Conservation (phyloP, 768 basidiomycete genomes). For the Lentinula detonsa region DNA sequence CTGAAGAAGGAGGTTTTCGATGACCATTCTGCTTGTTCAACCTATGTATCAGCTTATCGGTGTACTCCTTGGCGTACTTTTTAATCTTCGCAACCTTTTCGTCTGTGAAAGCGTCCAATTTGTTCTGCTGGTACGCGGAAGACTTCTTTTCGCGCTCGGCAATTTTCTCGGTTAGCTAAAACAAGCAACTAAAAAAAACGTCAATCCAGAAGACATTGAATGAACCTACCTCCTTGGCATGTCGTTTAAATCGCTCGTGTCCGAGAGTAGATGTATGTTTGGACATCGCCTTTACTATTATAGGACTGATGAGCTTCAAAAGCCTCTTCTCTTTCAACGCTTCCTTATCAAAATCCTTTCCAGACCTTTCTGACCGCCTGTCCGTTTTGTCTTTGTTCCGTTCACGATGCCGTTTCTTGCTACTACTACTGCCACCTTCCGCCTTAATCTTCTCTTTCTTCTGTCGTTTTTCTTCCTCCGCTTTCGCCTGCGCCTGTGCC, state of each 20-base stretch:
- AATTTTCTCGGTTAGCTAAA: slow-evolving; percentile 77
- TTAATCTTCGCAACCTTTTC: slow-evolving; percentile 90
- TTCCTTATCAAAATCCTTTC: slow-evolving; percentile 54
- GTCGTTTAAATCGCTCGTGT: slow-evolving; percentile 84
- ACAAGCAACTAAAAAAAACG: not conserved
- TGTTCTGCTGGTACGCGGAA: slow-evolving; percentile 64
- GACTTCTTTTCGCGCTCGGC: slow-evolving; percentile 97
- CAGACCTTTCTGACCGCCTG: slow-evolving; percentile 34
- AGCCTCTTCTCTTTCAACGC: slow-evolving; percentile 76
- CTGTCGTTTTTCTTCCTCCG: slow-evolving; percentile 8
- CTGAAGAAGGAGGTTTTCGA: slow-evolving; percentile 10
- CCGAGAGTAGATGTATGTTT: slow-evolving; percentile 76
- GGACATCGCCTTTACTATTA: slow-evolving; percentile 91
- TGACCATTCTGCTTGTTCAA: slow-evolving; percentile 31
- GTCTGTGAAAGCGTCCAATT: slow-evolving; percentile 71
- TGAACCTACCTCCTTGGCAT: slow-evolving; percentile 82
- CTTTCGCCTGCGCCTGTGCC: slow-evolving; percentile 1
- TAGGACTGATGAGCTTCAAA: slow-evolving; percentile 75
- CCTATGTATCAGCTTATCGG: slow-evolving; percentile 70
- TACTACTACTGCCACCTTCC: slow-evolving; percentile 10
- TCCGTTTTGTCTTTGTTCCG: slow-evolving; percentile 16
- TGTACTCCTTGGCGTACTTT: slow-evolving; percentile 89
- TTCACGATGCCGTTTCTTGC: slow-evolving; percentile 1
- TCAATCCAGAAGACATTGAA: not conserved
- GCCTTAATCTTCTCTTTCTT: slow-evolving; percentile 17